Conservation (phyloP, 441 rosid genomes). For the Pelargonium citronellum region DNA sequence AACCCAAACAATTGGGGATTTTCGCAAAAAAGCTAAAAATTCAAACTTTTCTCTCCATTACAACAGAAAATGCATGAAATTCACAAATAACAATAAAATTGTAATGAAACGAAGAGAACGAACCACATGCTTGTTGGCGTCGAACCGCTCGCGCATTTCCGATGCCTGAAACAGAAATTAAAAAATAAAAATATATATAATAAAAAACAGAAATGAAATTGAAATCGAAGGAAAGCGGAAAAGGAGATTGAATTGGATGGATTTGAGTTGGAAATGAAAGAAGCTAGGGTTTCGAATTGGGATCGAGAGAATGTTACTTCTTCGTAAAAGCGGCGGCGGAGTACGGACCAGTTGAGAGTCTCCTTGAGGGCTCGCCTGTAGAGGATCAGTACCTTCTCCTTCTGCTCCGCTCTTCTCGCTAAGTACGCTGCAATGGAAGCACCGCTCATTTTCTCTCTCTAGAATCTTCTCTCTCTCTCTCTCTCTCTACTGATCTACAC, state of each 20-base stretch:
- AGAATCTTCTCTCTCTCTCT: constrained; percentile 17
- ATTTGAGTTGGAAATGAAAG: background rate
- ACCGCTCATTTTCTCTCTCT: constrained; percentile 50
- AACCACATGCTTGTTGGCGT: constrained; percentile 73
- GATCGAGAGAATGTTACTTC: constrained; percentile 42
- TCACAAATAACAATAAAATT: background rate
- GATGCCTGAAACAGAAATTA: constrained; percentile 46
- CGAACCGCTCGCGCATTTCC: constrained; percentile 70
- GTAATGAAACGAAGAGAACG: constrained; percentile 16
- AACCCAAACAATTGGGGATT: no score
- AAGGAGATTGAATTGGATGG: background rate
- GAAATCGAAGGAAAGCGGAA: background rate
- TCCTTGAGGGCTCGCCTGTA: constrained; percentile 92
- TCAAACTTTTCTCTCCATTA: no score
- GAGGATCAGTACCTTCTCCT: constrained; percentile 82
- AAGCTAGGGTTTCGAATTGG: background rate
- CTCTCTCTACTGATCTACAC: background rate
- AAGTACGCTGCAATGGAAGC: constrained; percentile 55
- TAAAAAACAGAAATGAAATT: constrained; percentile 10
- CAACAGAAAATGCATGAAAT: background rate
- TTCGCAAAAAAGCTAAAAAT: no score
- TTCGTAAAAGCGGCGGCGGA: constrained; percentile 80
- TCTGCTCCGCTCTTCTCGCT: constrained; percentile 85
- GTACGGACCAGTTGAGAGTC: constrained; percentile 94
- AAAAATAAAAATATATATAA: background rate